These are phyloP conservation scores for Aureobasidium subglaciale DNA, from an alignment of 2,329 filamentous ascomycete genomes.

Conservation along the genomic window DNA sequence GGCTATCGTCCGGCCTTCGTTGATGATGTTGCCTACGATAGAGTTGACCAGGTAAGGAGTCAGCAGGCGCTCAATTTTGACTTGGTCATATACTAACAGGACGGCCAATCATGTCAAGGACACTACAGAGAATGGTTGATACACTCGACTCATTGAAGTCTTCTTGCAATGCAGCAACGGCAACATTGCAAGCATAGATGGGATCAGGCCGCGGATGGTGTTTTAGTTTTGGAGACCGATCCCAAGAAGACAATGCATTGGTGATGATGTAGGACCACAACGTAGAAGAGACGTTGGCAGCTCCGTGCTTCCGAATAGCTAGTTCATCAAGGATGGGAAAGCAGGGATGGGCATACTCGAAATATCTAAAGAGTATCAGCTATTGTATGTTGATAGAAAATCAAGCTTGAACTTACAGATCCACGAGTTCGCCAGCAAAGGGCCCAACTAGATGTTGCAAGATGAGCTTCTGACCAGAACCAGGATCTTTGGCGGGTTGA, in stretches of 20 bases:
- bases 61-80: too few species aligned
- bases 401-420: background rate
- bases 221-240: background rate
- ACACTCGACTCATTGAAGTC: conserved; percentile 37
- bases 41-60: background rate
- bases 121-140: conserved; percentile 32
- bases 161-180: conserved; percentile 35
- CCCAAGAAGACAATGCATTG: conserved; percentile 2
- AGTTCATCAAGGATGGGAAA: conserved; percentile 35
- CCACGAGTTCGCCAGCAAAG: background rate
- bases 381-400: too few species aligned
- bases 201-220: conserved; percentile 27
- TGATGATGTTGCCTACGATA: conserved; percentile 44
- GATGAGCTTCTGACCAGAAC: conserved; percentile 2
- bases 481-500: conserved; percentile 7
- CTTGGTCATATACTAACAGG: conserved; percentile 28
- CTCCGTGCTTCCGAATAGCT: conserved; percentile 5
- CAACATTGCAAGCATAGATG: conserved; percentile 37
- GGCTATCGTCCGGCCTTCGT: conserved; percentile 47
- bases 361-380: conserved; percentile 29
- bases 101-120: conserved; percentile 36
- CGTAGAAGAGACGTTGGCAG: background rate
- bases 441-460: conserved; percentile 3
- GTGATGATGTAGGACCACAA: conserved; percentile 5
- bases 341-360: conserved; percentile 30